Percentiles rank a stretch among this genome's conserved stretches.
phyloP scores from a whole-genome alignment of 805 yeast species.

The Yamadazyma ubonensis region DNA sequence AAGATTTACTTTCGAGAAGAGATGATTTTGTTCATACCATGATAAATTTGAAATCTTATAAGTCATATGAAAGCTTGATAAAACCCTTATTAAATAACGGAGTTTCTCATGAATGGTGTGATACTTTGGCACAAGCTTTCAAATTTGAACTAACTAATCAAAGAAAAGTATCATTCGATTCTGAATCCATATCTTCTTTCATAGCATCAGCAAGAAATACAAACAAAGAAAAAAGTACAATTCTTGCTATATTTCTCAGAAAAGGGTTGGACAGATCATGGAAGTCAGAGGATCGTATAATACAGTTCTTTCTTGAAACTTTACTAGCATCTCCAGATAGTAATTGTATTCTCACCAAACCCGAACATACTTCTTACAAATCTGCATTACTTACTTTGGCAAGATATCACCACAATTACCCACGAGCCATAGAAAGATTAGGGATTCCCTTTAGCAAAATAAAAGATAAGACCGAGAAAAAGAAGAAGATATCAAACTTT shows the following conservation, averaged over 20 bases:
- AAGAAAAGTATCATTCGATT: slow-evolving; percentile 15
- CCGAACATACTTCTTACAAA: slow-evolving; percentile 20
- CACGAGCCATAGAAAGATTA: neutral
- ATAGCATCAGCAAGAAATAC: slow-evolving; percentile 16
- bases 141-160: slow-evolving; percentile 18
- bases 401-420: neutral
- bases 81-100: slow-evolving; percentile 17
- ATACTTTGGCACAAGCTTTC: slow-evolving; percentile 23
- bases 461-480: neutral
- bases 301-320: slow-evolving; percentile 19
- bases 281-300: slow-evolving; percentile 12
- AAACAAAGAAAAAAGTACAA: slow-evolving; percentile 19
- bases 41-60: slow-evolving; percentile 27
- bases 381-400: slow-evolving; percentile 14
- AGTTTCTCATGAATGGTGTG: slow-evolving; percentile 20
- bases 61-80: slow-evolving; percentile 20
- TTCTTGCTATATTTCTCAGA: slow-evolving; percentile 18
- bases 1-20: slow-evolving; percentile 18
- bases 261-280: slow-evolving; percentile 14
- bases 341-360: slow-evolving; percentile 19
- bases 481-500: slow-evolving; percentile 5
- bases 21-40: slow-evolving; percentile 25
- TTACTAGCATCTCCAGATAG: slow-evolving; percentile 19
- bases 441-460: neutral
- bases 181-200: slow-evolving; percentile 14